Evolutionary conservation across 768 basidiomycete species (phyloP), one percentile per base, ranked within the genome.

Genomic region (Pilatotrama ljubarskyi): DNA sequence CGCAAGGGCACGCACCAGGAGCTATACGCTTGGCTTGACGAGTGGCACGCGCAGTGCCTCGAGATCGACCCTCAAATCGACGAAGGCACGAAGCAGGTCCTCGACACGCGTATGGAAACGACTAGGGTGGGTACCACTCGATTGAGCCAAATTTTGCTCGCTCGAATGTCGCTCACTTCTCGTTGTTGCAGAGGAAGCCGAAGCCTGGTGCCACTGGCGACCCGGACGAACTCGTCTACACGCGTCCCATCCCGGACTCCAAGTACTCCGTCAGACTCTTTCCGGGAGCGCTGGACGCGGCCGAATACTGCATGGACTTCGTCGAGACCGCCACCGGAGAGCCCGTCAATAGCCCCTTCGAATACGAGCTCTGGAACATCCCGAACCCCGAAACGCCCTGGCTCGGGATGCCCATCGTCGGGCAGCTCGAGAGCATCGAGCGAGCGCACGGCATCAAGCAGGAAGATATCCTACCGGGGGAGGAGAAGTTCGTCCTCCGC

Each of bases 281-380:
- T 5, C 49, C 49, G 0, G 49, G 49, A 7, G 36, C 49, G 2
- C n/a, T 51, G 6, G 20, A 20, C 13, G 11, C 3, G 18, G 32
- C 49, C 36, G 49, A 51, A 26, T 51, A 51, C 20, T 51, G 49
- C 36, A 36, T 51, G 49, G 49, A 51, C 35, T 51, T 51, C 36
- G 49, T 51, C 18, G 36, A 51, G 10, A 37, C 18, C 13, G 20
- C 18, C 11, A 51, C 49, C 9, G 49, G 49, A 3, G 35, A 51
- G 18, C 49, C 49, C 7, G 49, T 51, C 3, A 51, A 51, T 5
- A 22, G 20, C 18, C 49, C 49, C 3, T 38, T 51, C 20, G 36
- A 51, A 15, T 18, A 22, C 20, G 49, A 38, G 29, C 36, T 51
- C 1, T 51, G 49, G 49, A 38, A 35, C 32, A 35, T 51, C 9